phyloP scores from a whole-genome alignment of 345 rosid species.

The Punica granatum region DNA sequence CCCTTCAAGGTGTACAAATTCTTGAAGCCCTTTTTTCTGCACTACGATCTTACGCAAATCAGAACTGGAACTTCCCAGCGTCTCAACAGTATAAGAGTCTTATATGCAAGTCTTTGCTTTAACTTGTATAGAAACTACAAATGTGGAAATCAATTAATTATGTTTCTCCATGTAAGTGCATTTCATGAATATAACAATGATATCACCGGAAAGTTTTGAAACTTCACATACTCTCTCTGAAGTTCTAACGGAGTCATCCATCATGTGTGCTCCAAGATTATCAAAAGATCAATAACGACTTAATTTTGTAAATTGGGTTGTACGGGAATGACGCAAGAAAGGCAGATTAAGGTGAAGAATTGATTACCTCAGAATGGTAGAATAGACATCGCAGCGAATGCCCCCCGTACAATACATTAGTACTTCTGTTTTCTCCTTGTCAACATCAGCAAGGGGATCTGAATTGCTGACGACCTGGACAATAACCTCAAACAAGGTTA shows the following conservation, averaged over 20 bases:
- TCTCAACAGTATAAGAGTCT: not conserved
- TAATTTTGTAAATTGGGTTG: too few species aligned
- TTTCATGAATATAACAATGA: not conserved
- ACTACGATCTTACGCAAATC: slow-evolving; percentile 15
- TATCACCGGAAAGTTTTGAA: not conserved
- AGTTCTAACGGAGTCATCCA: not conserved
- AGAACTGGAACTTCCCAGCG: not conserved
- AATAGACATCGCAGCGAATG: slow-evolving; percentile 92
- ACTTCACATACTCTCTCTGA: not conserved
- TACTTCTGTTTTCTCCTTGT: slow-evolving; percentile 63
- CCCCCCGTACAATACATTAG: slow-evolving; percentile 97
- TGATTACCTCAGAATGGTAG: slow-evolving; percentile 71
- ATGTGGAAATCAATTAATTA: not conserved
- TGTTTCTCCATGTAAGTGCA: too few species aligned
- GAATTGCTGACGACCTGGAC: slow-evolving; percentile 40
- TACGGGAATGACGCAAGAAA: not conserved
- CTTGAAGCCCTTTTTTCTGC: slow-evolving; percentile 69
- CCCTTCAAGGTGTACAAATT: slow-evolving; percentile 75
- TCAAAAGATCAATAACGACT: not conserved
- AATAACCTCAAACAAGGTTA: not conserved
- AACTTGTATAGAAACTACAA: not conserved
- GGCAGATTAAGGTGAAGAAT: slow-evolving; percentile 6
- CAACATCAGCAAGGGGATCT: slow-evolving; percentile 65
- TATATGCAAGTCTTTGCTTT: not conserved
- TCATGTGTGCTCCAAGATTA: not conserved